Evolutionary conservation across 1,284 basidiomycete species (phyloP).

Genomic region (Cutaneotrichosporon mucoides): DNA sequence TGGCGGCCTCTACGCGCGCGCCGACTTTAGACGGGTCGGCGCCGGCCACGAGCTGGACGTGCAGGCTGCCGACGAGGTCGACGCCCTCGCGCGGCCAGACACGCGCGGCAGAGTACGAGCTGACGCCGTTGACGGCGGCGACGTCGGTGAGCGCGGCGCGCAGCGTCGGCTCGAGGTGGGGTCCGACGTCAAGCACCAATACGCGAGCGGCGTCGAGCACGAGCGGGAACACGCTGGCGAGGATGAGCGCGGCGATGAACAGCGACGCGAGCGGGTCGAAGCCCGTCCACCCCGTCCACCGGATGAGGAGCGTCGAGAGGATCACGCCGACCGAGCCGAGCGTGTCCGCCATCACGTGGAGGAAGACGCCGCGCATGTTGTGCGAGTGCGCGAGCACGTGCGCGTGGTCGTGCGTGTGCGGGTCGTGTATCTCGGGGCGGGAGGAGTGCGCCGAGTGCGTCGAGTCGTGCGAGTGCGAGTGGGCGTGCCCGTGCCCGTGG

Average conservation of each 20-base stretch:
- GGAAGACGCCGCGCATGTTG: slow-evolving; percentile 99
- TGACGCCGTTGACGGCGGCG: slow-evolving; percentile 66
- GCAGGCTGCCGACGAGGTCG: slow-evolving; percentile 57
- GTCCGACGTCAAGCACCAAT: slow-evolving; percentile 75
- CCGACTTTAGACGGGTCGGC: slow-evolving; percentile 64
- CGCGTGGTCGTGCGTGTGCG: too few species aligned
- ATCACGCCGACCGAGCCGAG: slow-evolving; percentile 82
- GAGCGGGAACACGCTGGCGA: slow-evolving; percentile 89
- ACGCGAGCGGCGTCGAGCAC: slow-evolving; percentile 90
- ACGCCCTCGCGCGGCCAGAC: slow-evolving; percentile 96
- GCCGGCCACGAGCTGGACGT: slow-evolving; percentile 33
- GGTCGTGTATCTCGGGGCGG: too few species aligned
- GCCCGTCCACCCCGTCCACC: slow-evolving; percentile 98
- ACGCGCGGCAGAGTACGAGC: slow-evolving; percentile 71
- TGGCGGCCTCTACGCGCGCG: slow-evolving; percentile 65
- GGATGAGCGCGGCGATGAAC: slow-evolving; percentile 93
- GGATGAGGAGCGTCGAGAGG: slow-evolving; percentile 90
- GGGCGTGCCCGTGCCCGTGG: too few species aligned
- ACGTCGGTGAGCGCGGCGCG: slow-evolving; percentile 73
- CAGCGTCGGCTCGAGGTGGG: slow-evolving; percentile 63
- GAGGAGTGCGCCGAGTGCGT: too few species aligned
- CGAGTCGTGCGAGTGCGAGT: too few species aligned
- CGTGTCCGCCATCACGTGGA: slow-evolving; percentile 52
- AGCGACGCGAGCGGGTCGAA: slow-evolving; percentile 98
- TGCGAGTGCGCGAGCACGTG: slow-evolving; percentile 57